A percentile compares a stretch with the other conserved stretches of the same genome.
Conservation (phyloP, 2,329 filamentous ascomycete species). For the Parafenestella ontariensis region DNA sequence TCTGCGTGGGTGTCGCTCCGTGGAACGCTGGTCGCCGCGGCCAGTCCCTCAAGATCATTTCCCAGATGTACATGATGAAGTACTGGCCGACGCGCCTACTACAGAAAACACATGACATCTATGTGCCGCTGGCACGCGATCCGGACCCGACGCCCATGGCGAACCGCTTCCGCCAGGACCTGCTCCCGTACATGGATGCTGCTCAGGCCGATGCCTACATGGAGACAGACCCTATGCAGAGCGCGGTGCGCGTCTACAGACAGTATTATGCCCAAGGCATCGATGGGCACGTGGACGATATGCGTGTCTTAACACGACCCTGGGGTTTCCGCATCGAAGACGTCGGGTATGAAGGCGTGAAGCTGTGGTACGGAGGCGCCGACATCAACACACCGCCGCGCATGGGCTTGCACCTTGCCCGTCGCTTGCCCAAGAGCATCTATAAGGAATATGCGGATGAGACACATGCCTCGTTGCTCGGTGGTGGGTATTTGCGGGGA, state of each 20-base stretch:
- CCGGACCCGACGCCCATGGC: too few relatives aligned
- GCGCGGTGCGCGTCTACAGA: not conserved
- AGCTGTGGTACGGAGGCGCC: not conserved
- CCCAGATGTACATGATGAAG: not conserved
- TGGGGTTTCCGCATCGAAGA: not conserved
- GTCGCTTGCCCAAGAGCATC: not conserved
- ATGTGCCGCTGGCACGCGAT: too few relatives aligned
- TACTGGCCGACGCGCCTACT: too few relatives aligned
- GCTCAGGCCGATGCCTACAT: not conserved
- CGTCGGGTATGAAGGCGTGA: not conserved
- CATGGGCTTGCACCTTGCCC: not conserved
- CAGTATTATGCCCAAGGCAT: not conserved
- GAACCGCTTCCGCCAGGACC: too few relatives aligned
- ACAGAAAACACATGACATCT: too few relatives aligned
- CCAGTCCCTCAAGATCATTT: not conserved
- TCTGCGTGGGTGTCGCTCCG: not conserved
- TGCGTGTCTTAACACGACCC: not conserved
- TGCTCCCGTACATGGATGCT: not conserved
- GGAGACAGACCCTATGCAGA: not conserved
- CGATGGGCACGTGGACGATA: not conserved
- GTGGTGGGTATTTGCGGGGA: too few relatives aligned
- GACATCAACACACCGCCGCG: not conserved
- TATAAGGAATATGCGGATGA: not conserved
- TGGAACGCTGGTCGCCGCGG: not conserved
- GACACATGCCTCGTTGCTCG: not conserved